phyloP scores from a whole-genome alignment of 495 filamentous ascomycete genomes.

The Immersiella caudata region DNA sequence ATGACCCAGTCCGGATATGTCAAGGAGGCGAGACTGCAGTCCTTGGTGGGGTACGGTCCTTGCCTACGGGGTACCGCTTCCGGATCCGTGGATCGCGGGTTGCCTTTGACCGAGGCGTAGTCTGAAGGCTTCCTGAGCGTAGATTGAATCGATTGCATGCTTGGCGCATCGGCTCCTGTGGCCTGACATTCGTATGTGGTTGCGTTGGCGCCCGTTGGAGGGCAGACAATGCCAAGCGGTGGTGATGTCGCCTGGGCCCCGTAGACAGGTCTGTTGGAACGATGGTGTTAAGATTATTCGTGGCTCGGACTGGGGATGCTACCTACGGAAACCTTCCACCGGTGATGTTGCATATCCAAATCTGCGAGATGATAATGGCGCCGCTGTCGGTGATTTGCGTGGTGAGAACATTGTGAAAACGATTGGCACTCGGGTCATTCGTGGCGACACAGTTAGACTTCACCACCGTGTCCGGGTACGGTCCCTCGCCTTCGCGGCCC shows the following conservation, averaged over 20 bases:
- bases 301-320: not conserved
- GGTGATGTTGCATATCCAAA: conserved; percentile 2
- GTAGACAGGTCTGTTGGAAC: not conserved
- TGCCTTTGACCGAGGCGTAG: not conserved
- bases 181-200: not conserved
- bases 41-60: not conserved
- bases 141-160: not conserved
- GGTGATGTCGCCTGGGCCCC: not conserved
- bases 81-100: not conserved
- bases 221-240: not conserved
- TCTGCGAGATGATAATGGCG: not conserved
- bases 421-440: not conserved
- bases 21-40: conserved; percentile 5
- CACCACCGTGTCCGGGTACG: not conserved
- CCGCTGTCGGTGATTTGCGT: not conserved
- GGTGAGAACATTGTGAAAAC: not conserved
- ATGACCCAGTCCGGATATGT: conserved; percentile 6
- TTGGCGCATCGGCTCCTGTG: not conserved
- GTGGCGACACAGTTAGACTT: not conserved
- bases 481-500: conserved; percentile 2
- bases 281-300: not conserved
- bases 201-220: not conserved
- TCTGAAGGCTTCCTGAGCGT: not conserved
- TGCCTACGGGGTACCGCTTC: not conserved
- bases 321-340: not conserved